Evolutionary conservation across 306 rosid species (phyloP), one percentile per base, ranked within the genome.

Genomic region (Quercus ilex): DNA sequence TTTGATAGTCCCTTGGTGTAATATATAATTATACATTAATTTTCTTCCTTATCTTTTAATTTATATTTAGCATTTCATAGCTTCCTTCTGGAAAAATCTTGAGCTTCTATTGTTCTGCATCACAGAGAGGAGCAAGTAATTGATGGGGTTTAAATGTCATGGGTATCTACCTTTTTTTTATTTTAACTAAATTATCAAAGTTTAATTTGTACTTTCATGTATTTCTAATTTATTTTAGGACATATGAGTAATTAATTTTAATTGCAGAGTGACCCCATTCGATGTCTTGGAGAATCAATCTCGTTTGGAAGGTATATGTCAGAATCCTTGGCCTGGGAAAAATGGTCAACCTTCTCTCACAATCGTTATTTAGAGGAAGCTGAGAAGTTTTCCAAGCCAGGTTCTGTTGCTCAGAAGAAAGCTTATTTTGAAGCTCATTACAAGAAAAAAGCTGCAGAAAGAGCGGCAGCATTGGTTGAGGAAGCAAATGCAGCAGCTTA

Each of bases 351-450:
- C 30, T 95, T 95, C 86, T 73, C 99, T 12, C 93, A 87, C 6
- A 92, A 93, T 26, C 96, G 94, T 11, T 90, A 93, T 79, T 88
- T 90, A 6, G 99, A 95, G 76, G 99, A 95, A 83, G 96, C 84
- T 3, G 96, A 93, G 67, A 90, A 83, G 62, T 90, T 84, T 77
- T 91, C 98, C 13, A 95, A 86, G 78, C 97, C 97, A 0, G 99
- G 99, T 58, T 90, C 94, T 63, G 99, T 95, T 82, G 99, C 99
- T 5, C 90, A 89, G 57, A 91, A 87, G 88, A 91, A 79, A 74
- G 98, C 99, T 30, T 95, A 91, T 83, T 95, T 95, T 75, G 99
- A 95, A 87, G 96, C 98, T 71, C 98, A 90, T 84, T 91, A 91
- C 89, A 93, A 85, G 91, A 91, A 30, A 76, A 92, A 91, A 75